Evolutionary conservation across 202 grass and related monocot species (phyloP).

Genomic region (Digitaria exilis): DNA sequence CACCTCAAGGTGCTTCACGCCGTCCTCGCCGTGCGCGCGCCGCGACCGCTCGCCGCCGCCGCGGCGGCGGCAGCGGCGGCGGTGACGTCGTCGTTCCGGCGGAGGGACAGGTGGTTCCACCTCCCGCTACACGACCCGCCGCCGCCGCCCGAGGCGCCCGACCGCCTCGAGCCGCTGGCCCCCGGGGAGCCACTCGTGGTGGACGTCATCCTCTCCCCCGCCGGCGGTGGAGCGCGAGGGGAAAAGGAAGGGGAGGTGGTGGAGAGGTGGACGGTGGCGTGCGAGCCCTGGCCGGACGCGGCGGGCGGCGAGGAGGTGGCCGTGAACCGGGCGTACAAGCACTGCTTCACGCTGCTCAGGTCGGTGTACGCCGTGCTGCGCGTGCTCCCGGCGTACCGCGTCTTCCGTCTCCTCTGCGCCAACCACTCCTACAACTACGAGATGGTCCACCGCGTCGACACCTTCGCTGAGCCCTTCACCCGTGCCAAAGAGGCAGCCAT

Average conservation of each 20-base stretch:
- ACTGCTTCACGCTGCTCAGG: conserved; percentile 68
- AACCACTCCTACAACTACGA: conserved; percentile 90
- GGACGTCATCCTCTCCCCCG: conserved; percentile 60
- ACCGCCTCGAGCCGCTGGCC: conserved; percentile 52
- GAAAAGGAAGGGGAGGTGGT: conserved; percentile 50
- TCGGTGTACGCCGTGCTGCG: conserved; percentile 71
- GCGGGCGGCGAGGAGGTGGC: conserved; percentile 51
- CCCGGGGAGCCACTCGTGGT: conserved; percentile 67
- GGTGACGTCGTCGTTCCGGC: conserved; percentile 31
- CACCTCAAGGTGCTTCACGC: conserved; percentile 77
- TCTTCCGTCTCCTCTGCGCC: conserved; percentile 72
- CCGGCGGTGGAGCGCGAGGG: background rate
- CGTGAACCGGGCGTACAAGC: conserved; percentile 71
- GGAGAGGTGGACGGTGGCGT: conserved; percentile 75
- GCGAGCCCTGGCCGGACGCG: conserved; percentile 60
- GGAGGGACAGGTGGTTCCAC: conserved; percentile 74
- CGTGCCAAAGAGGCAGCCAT: conserved; percentile 64
- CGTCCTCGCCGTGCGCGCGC: conserved; percentile 63
- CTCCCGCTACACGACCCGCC: conserved; percentile 62
- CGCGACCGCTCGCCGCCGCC: conserved; percentile 35
- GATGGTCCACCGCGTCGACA: conserved; percentile 59
- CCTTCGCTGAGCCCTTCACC: conserved; percentile 75
- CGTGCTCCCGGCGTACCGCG: conserved; percentile 68
- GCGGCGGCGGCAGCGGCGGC: conserved; percentile 29
- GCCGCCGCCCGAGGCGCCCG: conserved; percentile 49